Conservation (phyloP, 345 rosid genomes). For the Physaria fendleri region DNA sequence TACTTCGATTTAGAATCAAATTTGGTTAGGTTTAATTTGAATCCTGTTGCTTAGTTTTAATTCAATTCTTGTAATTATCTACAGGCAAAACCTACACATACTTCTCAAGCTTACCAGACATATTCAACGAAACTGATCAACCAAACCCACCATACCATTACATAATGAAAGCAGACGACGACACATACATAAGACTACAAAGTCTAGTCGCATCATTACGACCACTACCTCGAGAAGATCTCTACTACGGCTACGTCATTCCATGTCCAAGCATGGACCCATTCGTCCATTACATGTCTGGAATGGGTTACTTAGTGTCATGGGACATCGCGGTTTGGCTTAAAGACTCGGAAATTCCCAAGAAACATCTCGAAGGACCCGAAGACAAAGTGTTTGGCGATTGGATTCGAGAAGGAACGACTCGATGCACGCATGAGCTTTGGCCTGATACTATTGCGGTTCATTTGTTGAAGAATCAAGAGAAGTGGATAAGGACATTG, state of each 20-base stretch:
- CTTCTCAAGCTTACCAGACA: constrained; percentile 66
- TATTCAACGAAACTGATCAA: constrained; percentile 34
- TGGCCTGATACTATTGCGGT: constrained; percentile 75
- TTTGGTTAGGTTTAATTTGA: background rate
- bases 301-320: constrained; percentile 82
- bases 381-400: constrained; percentile 69
- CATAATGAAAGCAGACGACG: constrained; percentile 80
- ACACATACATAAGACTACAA: constrained; percentile 51
- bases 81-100: constrained; percentile 64
- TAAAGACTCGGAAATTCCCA: constrained; percentile 61
- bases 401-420: constrained; percentile 66
- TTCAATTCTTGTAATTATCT: background rate
- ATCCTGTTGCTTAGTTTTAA: background rate
- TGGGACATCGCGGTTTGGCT: constrained; percentile 92
- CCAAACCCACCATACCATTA: constrained; percentile 71
- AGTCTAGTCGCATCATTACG: constrained; percentile 49
- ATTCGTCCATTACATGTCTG: constrained; percentile 80
- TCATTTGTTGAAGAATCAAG: constrained; percentile 74
- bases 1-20: background rate
- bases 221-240: constrained; percentile 68
- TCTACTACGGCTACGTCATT: constrained; percentile 79
- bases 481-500: constrained; percentile 65
- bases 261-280: constrained; percentile 90
- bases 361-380: constrained; percentile 60
- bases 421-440: constrained; percentile 64